These are phyloP conservation scores for Apodospora peruviana DNA, from an alignment of 495 filamentous ascomycete genomes.

Conservation along the genomic window DNA sequence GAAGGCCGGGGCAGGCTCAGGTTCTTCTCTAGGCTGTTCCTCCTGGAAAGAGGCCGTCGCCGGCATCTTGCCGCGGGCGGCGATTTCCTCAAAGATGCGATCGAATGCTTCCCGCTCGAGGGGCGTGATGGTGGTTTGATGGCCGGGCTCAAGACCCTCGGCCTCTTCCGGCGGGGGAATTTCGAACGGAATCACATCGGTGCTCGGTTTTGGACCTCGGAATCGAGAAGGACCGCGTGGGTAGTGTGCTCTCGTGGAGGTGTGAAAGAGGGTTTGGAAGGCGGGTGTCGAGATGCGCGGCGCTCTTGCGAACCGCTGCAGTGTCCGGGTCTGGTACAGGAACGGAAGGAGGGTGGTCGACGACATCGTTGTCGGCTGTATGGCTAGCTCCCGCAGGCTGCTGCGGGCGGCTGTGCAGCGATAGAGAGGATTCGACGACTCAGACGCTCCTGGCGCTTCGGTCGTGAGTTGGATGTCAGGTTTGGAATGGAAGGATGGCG, in stretches of 20 bases:
- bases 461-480: too few species aligned
- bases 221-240: too few species aligned
- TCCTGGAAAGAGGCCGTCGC: too few species aligned
- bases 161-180: conserved; percentile 7
- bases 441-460: too few species aligned
- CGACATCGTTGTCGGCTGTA: conserved; percentile 15
- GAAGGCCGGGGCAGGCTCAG: not conserved
- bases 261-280: conserved; percentile 15
- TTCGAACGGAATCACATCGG: conserved; percentile 37
- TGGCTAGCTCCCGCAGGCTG: too few species aligned
- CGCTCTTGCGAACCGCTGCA: conserved; percentile 31
- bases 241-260: conserved; percentile 1
- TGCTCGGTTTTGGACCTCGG: not conserved
- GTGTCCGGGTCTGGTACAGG: conserved; percentile 66
- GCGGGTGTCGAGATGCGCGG: conserved; percentile 6
- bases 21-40: too few species aligned
- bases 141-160: conserved; percentile 10
- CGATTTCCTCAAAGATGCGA: conserved; percentile 54
- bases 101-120: conserved; percentile 51
- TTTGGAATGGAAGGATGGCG: too few species aligned
- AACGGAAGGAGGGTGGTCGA: conserved; percentile 50
- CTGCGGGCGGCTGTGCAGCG: too few species aligned
- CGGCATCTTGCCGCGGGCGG: conserved; percentile 12
- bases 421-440: too few species aligned
- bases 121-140: conserved; percentile 49